Percentiles rank a stretch among this genome's conserved stretches.
phyloP scores from a whole-genome alignment of 768 basidiomycete species.

The Rickenella mellea region DNA sequence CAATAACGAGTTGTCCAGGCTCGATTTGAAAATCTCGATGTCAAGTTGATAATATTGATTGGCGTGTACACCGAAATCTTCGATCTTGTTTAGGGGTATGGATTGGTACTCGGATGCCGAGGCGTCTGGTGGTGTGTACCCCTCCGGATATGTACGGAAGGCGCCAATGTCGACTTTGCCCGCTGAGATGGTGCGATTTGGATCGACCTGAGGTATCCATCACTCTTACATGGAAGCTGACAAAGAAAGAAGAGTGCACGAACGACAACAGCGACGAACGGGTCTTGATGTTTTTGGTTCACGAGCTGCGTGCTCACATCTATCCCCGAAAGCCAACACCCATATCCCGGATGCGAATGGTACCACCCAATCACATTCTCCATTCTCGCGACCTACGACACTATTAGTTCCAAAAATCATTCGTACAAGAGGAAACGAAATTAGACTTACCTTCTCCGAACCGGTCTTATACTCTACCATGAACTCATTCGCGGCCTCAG shows the following conservation, averaged over 20 bases:
- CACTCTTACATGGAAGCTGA: neutral
- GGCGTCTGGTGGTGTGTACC: conserved; percentile 73
- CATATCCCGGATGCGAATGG: conserved; percentile 97
- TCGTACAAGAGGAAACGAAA: neutral
- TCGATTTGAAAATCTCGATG: conserved; percentile 91
- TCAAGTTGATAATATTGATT: conserved; percentile 93
- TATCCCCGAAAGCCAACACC: conserved; percentile 98
- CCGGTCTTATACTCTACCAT: conserved; percentile 90
- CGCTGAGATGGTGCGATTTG: conserved; percentile 95
- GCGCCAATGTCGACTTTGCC: conserved; percentile 99
- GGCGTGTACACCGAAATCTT: conserved; percentile 98
- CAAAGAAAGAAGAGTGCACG: conserved; percentile 18
- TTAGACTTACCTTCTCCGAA: conserved; percentile 57
- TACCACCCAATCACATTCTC: conserved; percentile 97
- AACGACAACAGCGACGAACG: conserved; percentile 95
- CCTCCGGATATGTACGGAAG: conserved; percentile 95
- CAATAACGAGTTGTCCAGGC: conserved; percentile 77
- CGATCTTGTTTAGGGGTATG: conserved; percentile 93
- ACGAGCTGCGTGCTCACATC: conserved; percentile 95
- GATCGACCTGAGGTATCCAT: conserved; percentile 63
- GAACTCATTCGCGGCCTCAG: conserved; percentile 93
- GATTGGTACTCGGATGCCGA: conserved; percentile 85
- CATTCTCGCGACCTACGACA: conserved; percentile 60
- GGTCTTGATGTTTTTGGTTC: conserved; percentile 92
- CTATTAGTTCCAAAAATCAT: neutral